Evolutionary conservation across 2,329 filamentous ascomycete genomes (phyloP).

Genomic region (Trichoderma pleuroti): DNA sequence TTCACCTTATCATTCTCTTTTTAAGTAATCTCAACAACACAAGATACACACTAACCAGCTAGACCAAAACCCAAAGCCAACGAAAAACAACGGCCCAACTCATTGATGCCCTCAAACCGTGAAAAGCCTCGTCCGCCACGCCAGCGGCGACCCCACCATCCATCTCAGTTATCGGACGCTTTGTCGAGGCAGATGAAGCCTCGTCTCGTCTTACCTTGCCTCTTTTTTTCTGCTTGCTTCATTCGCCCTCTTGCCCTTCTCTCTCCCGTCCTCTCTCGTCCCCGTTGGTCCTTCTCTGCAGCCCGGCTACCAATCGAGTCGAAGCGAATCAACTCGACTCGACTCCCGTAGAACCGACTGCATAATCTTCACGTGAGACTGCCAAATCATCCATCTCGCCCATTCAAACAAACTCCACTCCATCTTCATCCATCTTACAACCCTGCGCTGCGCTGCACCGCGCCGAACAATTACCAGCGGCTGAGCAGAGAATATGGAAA

Average conservation of each 20-base stretch:
- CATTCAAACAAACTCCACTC: not conserved
- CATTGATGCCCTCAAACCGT: not conserved
- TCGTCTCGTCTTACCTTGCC: not conserved
- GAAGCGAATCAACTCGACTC: not conserved
- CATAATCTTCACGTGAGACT: slow-evolving; percentile 7
- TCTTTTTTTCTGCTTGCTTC: not conserved
- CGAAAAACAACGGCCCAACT: not conserved
- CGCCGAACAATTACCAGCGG: slow-evolving; percentile 73
- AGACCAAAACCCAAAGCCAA: not conserved
- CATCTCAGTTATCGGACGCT: not conserved
- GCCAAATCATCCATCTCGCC: not conserved
- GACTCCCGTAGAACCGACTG: not conserved
- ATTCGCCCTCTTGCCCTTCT: not conserved
- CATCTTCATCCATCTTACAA: not conserved
- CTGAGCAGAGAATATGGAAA: slow-evolving; percentile 74
- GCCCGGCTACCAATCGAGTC: not conserved
- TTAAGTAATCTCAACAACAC: not conserved
- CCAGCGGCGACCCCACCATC: not conserved
- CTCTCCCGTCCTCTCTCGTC: not conserved
- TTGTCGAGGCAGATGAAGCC: not conserved
- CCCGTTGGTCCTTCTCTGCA: not conserved
- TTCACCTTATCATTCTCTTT: not conserved
- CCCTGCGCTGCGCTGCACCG: not conserved
- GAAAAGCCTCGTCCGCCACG: not conserved
- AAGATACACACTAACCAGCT: not conserved